These are phyloP conservation scores for Neurospora sp. DNA, from an alignment of 495 filamentous ascomycete genomes.

Conservation along the genomic window DNA sequence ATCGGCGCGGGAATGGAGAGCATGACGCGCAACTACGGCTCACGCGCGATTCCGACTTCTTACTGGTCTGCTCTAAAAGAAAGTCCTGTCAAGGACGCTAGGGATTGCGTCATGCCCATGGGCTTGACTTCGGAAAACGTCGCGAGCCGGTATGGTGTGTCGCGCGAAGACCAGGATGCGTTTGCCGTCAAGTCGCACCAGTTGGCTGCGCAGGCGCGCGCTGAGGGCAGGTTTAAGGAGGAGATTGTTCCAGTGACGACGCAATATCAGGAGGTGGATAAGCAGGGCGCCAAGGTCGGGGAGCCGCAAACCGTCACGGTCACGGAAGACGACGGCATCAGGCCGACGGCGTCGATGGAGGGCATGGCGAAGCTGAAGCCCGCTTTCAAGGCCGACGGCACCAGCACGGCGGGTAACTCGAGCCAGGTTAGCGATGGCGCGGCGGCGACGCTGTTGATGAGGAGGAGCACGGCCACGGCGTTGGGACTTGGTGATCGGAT, in stretches of 20 bases:
- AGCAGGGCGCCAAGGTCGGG: slow-evolving; percentile 37
- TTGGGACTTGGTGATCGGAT: slow-evolving; percentile 59
- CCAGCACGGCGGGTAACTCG: slow-evolving; percentile 79
- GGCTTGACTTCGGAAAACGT: slow-evolving; percentile 90
- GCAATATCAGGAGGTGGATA: slow-evolving; percentile 53
- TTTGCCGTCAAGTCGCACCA: slow-evolving; percentile 67
- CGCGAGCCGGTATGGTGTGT: slow-evolving; percentile 64
- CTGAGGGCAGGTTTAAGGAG: slow-evolving; percentile 55
- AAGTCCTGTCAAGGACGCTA: slow-evolving; percentile 53
- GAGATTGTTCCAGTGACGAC: slow-evolving; percentile 73
- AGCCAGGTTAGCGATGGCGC: slow-evolving; percentile 83
- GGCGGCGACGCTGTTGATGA: slow-evolving; percentile 71
- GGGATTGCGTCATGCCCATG: slow-evolving; percentile 91
- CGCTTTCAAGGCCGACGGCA: slow-evolving; percentile 62
- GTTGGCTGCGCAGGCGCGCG: slow-evolving; percentile 59
- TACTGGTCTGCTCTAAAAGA: slow-evolving; percentile 66
- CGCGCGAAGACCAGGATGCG: slow-evolving; percentile 65
- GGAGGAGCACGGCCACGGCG: slow-evolving; percentile 66
- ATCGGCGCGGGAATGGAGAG: slow-evolving; percentile 87
- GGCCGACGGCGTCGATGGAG: slow-evolving; percentile 54
- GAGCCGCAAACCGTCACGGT: slow-evolving; percentile 44
- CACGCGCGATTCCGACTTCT: slow-evolving; percentile 67
- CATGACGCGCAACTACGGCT: slow-evolving; percentile 86
- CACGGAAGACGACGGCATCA: slow-evolving; percentile 70
- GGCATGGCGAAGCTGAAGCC: slow-evolving; percentile 72